These are phyloP conservation scores for Phoma sp. DNA, from an alignment of 2,329 filamentous ascomycete species.

Conservation along the genomic window DNA sequence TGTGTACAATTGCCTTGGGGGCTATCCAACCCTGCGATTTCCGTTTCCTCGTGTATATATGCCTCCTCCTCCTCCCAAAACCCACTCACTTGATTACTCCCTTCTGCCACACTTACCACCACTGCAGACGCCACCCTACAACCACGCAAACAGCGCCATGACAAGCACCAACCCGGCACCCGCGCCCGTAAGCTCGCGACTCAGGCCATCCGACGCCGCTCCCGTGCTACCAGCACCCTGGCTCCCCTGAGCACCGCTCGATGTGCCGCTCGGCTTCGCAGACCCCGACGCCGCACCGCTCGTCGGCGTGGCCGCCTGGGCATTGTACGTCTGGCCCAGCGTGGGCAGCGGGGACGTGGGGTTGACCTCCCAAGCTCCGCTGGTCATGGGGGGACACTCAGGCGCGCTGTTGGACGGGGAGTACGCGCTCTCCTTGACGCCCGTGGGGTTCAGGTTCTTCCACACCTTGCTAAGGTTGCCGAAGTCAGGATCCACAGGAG, in stretches of 20 bases:
- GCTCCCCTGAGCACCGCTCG: background rate
- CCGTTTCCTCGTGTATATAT: too few relatives aligned
- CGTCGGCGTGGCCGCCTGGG: constrained; percentile 7
- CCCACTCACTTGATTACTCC: too few relatives aligned
- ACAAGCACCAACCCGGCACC: constrained; percentile 26
- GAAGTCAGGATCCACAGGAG: constrained; percentile 77
- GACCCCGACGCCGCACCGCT: constrained; percentile 5
- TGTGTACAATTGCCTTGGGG: too few relatives aligned
- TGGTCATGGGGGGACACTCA: constrained; percentile 72
- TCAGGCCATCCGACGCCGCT: constrained; percentile 26
- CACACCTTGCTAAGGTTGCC: constrained; percentile 77
- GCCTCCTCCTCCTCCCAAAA: too few relatives aligned
- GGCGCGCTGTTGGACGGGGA: constrained; percentile 66
- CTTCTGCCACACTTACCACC: too few relatives aligned
- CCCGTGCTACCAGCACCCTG: constrained; percentile 18
- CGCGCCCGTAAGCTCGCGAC: constrained; percentile 29
- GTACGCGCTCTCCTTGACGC: constrained; percentile 71
- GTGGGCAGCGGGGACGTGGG: constrained; percentile 73
- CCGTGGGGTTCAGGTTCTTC: constrained; percentile 72
- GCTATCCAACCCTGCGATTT: too few relatives aligned
- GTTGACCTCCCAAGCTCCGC: constrained; percentile 73
- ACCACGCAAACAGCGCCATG: constrained; percentile 33
- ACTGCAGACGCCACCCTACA: background rate
- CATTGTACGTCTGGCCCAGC: constrained; percentile 57
- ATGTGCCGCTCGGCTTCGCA: constrained; percentile 8